Percentiles rank a stretch among this genome's conserved stretches.
These are phyloP conservation scores for Albatrellus ellisii DNA, from an alignment of 768 basidiomycete species.

Conservation along the genomic window DNA sequence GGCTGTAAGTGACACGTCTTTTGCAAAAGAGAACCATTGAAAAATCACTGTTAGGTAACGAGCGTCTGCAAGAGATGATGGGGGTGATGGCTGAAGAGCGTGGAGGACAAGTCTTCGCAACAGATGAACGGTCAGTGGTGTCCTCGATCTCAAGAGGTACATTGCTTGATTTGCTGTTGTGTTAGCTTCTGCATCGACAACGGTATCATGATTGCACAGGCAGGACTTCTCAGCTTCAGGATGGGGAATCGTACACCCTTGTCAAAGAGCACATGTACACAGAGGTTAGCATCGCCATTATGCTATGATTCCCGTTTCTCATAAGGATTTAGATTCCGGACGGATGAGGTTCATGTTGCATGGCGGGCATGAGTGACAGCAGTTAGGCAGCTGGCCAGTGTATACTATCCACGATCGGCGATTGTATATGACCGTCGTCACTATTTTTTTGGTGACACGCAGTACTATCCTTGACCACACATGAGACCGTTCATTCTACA, in stretches of 20 bases:
- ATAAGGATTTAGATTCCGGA: conserved; percentile 56
- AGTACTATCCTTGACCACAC: no score
- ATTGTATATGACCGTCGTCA: no score
- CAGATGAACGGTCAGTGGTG: conserved; percentile 71
- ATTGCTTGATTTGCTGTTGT: background rate
- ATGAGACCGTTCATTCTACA: no score
- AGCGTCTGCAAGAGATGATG: conserved; percentile 97
- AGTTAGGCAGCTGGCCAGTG: no score
- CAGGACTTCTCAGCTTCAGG: conserved; percentile 80
- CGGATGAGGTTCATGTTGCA: conserved; percentile 84
- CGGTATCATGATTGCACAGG: conserved; percentile 99
- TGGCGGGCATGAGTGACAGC: conserved; percentile 51
- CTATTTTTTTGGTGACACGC: no score
- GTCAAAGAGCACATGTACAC: conserved; percentile 77
- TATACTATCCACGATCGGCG: no score
- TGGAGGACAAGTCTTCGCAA: conserved; percentile 82
- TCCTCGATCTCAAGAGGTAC: background rate
- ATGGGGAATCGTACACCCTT: conserved; percentile 81
- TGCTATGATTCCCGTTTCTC: conserved; percentile 1
- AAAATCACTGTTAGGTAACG: conserved; percentile 48
- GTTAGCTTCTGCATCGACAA: conserved; percentile 92
- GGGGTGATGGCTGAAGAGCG: conserved; percentile 90
- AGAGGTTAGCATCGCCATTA: conserved; percentile 44
- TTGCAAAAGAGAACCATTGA: background rate
- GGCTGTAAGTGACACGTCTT: conserved; percentile 58